Evolutionary conservation across 441 rosid genomes (phyloP), one percentile per base, ranked within the genome.

Genomic region (Omphalea diandra): DNA sequence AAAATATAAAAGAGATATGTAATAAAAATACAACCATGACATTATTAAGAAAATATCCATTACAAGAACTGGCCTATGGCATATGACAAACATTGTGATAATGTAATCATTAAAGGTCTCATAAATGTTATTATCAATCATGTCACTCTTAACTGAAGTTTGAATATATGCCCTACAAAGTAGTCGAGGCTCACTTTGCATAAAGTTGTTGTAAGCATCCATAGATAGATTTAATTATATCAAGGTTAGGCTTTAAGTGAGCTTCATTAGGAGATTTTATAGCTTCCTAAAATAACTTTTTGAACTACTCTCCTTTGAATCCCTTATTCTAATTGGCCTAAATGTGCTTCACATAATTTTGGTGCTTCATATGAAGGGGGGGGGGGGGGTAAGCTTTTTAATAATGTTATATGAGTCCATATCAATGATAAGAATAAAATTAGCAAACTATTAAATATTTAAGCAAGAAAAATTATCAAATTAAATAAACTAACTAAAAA

Each of bases 231-330:
- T 12, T 12, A 17, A 55, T 0, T 14, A 4, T 9, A 0, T 55
- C 20, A 0, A 29, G 0, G 0, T 12, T 18, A 2, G 8, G 1
- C 0, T 29, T 29, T 0, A 27, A 29, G 2, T 3, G 0, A 3
- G 38, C 36, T 15, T 55, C 36, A 15, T 29, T 27, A 2, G 60
- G 9, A 29, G n/a, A 1, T 15, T 17, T 55, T 4, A 1, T 9
- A 11, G 38, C 60, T 4, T 4, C 31, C 20, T 8, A 55, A 29
- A 55, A 55, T 0, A 55, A 2, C 1, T 29, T 55, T n/a, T 55
- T 55, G 8, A 27, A 29, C 15, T 8, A 2, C 3, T n/a, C 26
- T 0, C 55, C 29, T 6, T 5, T 3, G 7, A 4, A 4, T 3
- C 44, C 44, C 44, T 40, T 40, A 6, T 3, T 40, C 5, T 1